phyloP scores from a whole-genome alignment of 805 yeast species.

The Candida tallmaniae region DNA sequence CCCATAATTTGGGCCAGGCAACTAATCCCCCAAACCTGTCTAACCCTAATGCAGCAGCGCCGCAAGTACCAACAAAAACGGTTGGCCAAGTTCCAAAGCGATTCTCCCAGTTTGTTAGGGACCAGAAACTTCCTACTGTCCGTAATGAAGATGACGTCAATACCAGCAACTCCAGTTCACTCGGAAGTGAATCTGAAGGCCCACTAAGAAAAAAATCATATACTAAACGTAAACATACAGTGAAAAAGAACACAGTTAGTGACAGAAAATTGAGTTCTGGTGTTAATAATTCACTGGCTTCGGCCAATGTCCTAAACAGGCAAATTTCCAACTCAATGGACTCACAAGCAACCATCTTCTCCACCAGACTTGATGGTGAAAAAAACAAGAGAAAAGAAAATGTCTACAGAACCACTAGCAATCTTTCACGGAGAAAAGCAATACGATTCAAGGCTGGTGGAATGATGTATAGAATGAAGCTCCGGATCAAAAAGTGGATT shows the following conservation, averaged over 20 bases:
- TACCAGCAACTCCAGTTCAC: constrained; percentile 9
- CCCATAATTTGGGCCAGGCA: constrained; percentile 12
- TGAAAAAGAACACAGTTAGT: not conserved
- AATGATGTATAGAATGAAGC: constrained; percentile 25
- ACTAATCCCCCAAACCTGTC: not conserved
- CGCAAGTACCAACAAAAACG: constrained; percentile 1
- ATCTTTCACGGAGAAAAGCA: constrained; percentile 25
- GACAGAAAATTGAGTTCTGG: not conserved
- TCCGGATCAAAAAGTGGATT: constrained; percentile 21
- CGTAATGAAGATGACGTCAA: constrained; percentile 4
- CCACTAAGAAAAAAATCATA: constrained; percentile 3
- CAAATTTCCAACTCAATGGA: constrained; percentile 35
- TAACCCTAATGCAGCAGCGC: not conserved
- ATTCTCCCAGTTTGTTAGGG: constrained; percentile 36
- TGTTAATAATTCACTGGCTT: not conserved
- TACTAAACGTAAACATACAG: no score
- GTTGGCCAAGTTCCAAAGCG: constrained; percentile 35
- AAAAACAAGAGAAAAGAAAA: constrained; percentile 2
- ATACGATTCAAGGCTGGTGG: constrained; percentile 32
- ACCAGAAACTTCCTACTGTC: constrained; percentile 24
- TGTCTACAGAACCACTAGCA: constrained; percentile 4
- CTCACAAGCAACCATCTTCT: constrained; percentile 42
- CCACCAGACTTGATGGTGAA: constrained; percentile 27
- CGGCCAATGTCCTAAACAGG: constrained; percentile 4
- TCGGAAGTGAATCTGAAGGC: constrained; percentile 9